Conservation (phyloP, 2,329 filamentous ascomycete genomes). For the Calonectria pseudoreteaudii region DNA sequence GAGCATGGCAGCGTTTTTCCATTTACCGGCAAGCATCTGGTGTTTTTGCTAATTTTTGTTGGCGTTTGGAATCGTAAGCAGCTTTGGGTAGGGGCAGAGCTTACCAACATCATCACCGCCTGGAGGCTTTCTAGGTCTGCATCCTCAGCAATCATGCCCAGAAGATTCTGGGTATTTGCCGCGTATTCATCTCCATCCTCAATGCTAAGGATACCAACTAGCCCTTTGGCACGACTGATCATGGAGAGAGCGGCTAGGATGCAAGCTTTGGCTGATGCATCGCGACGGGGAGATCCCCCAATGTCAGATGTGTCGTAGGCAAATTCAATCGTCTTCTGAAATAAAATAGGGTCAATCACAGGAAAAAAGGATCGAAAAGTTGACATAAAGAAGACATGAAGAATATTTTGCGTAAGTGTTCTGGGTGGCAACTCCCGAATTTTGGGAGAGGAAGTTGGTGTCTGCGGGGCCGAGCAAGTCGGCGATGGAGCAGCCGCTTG, state of each 20-base stretch:
- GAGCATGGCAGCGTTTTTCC: conserved; percentile 8
- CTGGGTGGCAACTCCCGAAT: conserved; percentile 9
- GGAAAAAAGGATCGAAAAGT: conserved; percentile 12
- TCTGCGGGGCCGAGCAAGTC: too few species aligned
- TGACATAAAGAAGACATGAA: conserved; percentile 13
- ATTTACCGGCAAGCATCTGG: conserved; percentile 8
- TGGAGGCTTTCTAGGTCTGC: conserved; percentile 11
- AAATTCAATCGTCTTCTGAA: conserved; percentile 14
- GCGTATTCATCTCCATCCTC: neutral
- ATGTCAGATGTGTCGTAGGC: conserved; percentile 8
- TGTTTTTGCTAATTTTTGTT: conserved; percentile 13
- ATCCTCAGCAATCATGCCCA: neutral
- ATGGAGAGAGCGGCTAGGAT: conserved; percentile 17
- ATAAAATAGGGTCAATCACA: conserved; percentile 14
- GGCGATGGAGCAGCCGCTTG: neutral
- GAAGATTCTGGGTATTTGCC: neutral
- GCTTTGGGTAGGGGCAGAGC: neutral
- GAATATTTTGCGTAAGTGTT: neutral
- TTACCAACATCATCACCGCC: conserved; percentile 18
- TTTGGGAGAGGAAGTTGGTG: neutral
- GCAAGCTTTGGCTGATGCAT: conserved; percentile 11
- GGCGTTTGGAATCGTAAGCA: neutral
- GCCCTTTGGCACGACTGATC: neutral
- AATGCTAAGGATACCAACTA: neutral
- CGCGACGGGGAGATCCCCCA: neutral